Evolutionary conservation across 768 basidiomycete genomes (phyloP).

Genomic region (Serendipita vermifera): DNA sequence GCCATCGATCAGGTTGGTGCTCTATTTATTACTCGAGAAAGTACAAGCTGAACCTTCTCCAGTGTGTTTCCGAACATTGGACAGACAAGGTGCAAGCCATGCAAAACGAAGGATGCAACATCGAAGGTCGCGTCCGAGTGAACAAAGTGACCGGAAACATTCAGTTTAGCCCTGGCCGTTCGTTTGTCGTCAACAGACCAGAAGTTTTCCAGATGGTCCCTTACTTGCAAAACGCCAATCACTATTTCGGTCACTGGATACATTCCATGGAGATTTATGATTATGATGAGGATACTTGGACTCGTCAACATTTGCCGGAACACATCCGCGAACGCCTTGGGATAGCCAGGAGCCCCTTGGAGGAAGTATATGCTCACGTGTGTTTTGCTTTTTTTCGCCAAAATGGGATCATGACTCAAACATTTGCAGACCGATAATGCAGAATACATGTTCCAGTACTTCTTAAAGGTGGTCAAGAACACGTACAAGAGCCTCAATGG

Average conservation of each 20-base stretch:
- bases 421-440: constrained; percentile 49
- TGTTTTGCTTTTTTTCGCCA: constrained; percentile 16
- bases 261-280: constrained; percentile 74
- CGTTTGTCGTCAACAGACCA: constrained; percentile 77
- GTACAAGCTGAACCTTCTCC: neutral
- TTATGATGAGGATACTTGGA: constrained; percentile 44
- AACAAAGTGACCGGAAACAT: constrained; percentile 97
- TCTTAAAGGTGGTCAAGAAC: constrained; percentile 96
- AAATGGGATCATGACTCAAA: neutral
- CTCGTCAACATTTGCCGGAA: constrained; percentile 17
- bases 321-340: constrained; percentile 46
- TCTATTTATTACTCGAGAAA: neutral
- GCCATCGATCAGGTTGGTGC: constrained; percentile 74
- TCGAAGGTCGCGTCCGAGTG: constrained; percentile 80
- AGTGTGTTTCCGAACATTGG: constrained; percentile 95
- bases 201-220: constrained; percentile 85
- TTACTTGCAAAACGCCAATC: constrained; percentile 72
- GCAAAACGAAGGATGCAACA: constrained; percentile 86
- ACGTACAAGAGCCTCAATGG: constrained; percentile 78
- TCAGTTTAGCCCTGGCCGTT: constrained; percentile 85
- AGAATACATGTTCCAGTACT: constrained; percentile 97
- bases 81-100: constrained; percentile 86
- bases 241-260: constrained; percentile 87
- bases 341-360: constrained; percentile 63
- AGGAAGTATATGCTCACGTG: constrained; percentile 47